A percentile compares a stretch with the other conserved stretches of the same genome.
Evolutionary conservation across 495 filamentous ascomycete species (phyloP).

Genomic region (Aspergillus homomorphus): DNA sequence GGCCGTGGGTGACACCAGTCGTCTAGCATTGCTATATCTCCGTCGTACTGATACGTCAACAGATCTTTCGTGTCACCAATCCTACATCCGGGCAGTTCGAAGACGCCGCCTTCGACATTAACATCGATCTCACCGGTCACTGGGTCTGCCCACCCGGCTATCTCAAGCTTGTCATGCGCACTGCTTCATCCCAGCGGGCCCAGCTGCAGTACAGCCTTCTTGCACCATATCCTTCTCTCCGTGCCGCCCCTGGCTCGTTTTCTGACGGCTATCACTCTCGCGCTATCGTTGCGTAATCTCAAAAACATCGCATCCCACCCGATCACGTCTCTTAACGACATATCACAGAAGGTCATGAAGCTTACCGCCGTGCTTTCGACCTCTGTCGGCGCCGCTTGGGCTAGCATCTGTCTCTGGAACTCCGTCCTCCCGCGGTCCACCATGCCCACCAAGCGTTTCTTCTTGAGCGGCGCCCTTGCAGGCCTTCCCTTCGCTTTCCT

Average conservation of each 20-base stretch:
- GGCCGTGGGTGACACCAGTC: slow-evolving; percentile 63
- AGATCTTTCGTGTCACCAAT: slow-evolving; percentile 80
- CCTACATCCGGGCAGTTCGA: slow-evolving; percentile 67
- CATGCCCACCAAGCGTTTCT: slow-evolving; percentile 80
- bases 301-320: slow-evolving; percentile 64
- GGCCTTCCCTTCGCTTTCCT: slow-evolving; percentile 77
- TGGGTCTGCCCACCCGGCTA: slow-evolving; percentile 78
- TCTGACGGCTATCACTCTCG: slow-evolving; percentile 66
- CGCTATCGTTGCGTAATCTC: slow-evolving; percentile 64
- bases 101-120: slow-evolving; percentile 63
- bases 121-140: slow-evolving; percentile 71
- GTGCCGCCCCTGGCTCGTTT: slow-evolving; percentile 77
- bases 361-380: slow-evolving; percentile 73
- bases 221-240: slow-evolving; percentile 75
- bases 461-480: slow-evolving; percentile 79
- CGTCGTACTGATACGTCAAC: neutral
- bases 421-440: slow-evolving; percentile 67
- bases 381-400: slow-evolving; percentile 79
- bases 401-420: slow-evolving; percentile 81
- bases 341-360: slow-evolving; percentile 61
- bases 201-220: slow-evolving; percentile 78
- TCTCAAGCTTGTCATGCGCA: slow-evolving; percentile 80
- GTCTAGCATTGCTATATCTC: neutral
- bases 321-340: slow-evolving; percentile 56
- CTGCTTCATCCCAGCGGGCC: slow-evolving; percentile 86